Percentiles rank a stretch among this genome's conserved stretches.
Evolutionary conservation across 1,284 basidiomycete species (phyloP).

Genomic region (Apiotrichum domesticum): DNA sequence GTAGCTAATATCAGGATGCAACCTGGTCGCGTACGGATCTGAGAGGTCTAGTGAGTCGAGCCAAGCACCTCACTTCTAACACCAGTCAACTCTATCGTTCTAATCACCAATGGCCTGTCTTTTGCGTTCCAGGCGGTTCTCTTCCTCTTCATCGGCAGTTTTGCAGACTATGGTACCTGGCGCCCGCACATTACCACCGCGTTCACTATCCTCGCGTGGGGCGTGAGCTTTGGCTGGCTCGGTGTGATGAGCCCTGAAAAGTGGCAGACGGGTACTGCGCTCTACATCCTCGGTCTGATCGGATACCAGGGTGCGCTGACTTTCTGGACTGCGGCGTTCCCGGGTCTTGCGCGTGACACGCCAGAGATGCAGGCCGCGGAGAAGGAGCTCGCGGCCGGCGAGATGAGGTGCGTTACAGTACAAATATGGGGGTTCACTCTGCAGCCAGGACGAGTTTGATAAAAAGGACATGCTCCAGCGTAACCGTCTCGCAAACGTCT

Average conservation of each 20-base stretch:
- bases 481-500: constrained; percentile 35
- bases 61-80: too few species aligned
- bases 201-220: constrained; percentile 71
- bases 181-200: constrained; percentile 51
- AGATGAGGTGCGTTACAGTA: constrained; percentile 12
- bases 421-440: too few species aligned
- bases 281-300: constrained; percentile 50
- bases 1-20: constrained; percentile 21
- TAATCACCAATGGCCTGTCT: constrained; percentile 21
- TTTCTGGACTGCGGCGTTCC: constrained; percentile 26
- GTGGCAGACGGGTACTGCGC: constrained; percentile 20
- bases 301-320: constrained; percentile 60
- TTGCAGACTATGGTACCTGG: constrained; percentile 27
- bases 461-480: constrained; percentile 25
- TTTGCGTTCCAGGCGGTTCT: constrained; percentile 23
- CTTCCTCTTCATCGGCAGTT: constrained; percentile 18
- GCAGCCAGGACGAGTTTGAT: constrained; percentile 59
- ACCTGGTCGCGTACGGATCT: constrained; percentile 27
- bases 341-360: constrained; percentile 19
- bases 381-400: constrained; percentile 12
- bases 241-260: constrained; percentile 46
- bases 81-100: constrained; percentile 22
- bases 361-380: constrained; percentile 22
- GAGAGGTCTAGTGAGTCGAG: constrained; percentile 29
- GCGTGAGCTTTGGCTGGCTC: constrained; percentile 51